Evolutionary conservation across 495 filamentous ascomycete species (phyloP).

Genomic region (Rhypophila decipiens): DNA sequence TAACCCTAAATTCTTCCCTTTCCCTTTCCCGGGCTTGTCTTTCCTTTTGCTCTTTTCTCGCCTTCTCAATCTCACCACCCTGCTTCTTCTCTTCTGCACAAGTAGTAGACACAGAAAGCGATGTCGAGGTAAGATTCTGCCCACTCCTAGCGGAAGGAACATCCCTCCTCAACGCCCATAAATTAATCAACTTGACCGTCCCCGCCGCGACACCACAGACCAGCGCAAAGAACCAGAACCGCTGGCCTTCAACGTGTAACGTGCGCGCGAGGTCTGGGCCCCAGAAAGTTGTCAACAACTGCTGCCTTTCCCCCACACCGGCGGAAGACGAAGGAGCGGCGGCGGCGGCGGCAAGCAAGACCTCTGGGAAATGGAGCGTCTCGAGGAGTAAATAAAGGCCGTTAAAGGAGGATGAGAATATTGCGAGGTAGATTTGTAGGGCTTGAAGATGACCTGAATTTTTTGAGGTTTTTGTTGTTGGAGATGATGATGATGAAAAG

Average conservation of each 20-base stretch:
- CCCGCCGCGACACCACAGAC: slow-evolving; percentile 23
- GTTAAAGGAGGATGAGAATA: slow-evolving; percentile 34
- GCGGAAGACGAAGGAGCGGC: no score
- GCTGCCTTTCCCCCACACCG: slow-evolving; percentile 26
- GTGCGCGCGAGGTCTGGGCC: slow-evolving; percentile 14
- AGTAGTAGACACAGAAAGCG: no score
- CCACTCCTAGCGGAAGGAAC: background rate
- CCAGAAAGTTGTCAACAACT: no score
- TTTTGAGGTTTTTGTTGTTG: background rate
- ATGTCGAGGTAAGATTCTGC: no score
- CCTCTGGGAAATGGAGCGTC: slow-evolving; percentile 27
- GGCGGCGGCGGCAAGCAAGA: no score
- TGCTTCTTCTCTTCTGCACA: slow-evolving; percentile 5
- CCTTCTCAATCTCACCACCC: background rate
- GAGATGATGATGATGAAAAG: background rate
- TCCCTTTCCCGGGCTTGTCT: background rate
- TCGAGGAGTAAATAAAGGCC: slow-evolving; percentile 46
- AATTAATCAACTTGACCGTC: slow-evolving; percentile 18
- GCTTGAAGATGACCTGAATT: no score
- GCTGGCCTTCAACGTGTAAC: slow-evolving; percentile 48
- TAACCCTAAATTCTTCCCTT: slow-evolving; percentile 2
- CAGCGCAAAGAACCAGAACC: slow-evolving; percentile 60
- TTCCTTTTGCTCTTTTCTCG: slow-evolving; percentile 4
- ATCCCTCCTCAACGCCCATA: slow-evolving; percentile 12
- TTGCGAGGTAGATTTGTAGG: slow-evolving; percentile 27